Evolutionary conservation across 192 early-diverging fungal species (phyloP).

Genomic region (Phycomyces nitens): DNA sequence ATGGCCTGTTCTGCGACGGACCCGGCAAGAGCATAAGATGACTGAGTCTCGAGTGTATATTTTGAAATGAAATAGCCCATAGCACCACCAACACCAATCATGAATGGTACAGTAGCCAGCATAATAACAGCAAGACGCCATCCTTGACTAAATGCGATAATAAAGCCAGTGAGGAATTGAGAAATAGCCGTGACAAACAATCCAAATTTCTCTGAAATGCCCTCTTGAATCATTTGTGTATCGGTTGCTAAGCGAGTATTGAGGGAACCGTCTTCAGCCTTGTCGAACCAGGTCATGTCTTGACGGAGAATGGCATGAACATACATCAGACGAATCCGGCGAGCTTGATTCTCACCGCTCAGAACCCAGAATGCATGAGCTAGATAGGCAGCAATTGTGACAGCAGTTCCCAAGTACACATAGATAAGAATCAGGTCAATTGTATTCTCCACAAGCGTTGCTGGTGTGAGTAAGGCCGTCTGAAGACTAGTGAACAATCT

Average conservation of each 20-base stretch:
- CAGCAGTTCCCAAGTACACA: slow-evolving; percentile 55
- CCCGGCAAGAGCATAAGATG: slow-evolving; percentile 79
- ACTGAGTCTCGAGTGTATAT: slow-evolving; percentile 40
- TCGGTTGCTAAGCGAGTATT: slow-evolving; percentile 85
- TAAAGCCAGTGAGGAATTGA: slow-evolving; percentile 70
- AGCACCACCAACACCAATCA: slow-evolving; percentile 43
- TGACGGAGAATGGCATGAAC: slow-evolving; percentile 78
- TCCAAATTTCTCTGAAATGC: slow-evolving; percentile 84
- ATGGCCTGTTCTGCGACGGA: slow-evolving; percentile 84
- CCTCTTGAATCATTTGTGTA: slow-evolving; percentile 84
- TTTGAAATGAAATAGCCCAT: slow-evolving; percentile 50
- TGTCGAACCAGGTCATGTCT: slow-evolving; percentile 86
- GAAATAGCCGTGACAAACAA: slow-evolving; percentile 58
- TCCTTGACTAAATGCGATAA: slow-evolving; percentile 74
- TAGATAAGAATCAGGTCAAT: slow-evolving; percentile 38
- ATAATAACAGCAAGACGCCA: slow-evolving; percentile 85
- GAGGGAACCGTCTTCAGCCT: slow-evolving; percentile 70
- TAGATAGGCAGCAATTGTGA: slow-evolving; percentile 54
- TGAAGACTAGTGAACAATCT: slow-evolving; percentile 14
- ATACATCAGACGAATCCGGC: slow-evolving; percentile 74
- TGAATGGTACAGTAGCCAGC: slow-evolving; percentile 68
- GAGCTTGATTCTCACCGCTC: slow-evolving; percentile 48
- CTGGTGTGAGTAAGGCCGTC: background rate
- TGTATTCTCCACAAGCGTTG: slow-evolving; percentile 11
- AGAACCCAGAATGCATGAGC: slow-evolving; percentile 56